Evolutionary conservation across 2,329 filamentous ascomycete species (phyloP).

Genomic region (Akanthomyces muscarius): DNA sequence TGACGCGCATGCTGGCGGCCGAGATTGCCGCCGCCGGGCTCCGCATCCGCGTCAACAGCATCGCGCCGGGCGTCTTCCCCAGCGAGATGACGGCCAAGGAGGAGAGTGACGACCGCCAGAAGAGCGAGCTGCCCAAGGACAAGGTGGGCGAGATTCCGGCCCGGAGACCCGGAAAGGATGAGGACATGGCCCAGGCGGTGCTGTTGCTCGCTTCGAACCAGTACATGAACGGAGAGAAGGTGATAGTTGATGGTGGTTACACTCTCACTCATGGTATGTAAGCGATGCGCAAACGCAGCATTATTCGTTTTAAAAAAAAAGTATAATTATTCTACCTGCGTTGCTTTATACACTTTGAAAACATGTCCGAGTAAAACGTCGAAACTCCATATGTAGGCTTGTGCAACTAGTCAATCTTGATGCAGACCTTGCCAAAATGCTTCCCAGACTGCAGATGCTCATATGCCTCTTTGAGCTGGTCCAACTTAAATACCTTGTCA

Average conservation of each 20-base stretch:
- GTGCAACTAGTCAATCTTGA: conserved; percentile 5
- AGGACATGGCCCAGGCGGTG: conserved; percentile 67
- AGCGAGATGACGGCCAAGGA: conserved; percentile 65
- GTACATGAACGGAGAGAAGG: conserved; percentile 41
- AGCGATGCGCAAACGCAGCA: not conserved
- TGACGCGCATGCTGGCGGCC: conserved; percentile 59
- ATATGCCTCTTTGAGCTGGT: conserved; percentile 34
- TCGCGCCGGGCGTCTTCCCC: conserved; percentile 67
- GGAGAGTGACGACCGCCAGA: conserved; percentile 46
- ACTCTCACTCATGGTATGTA: conserved; percentile 37
- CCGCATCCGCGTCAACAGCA: conserved; percentile 66
- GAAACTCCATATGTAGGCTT: not conserved
- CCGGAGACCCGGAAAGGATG: conserved; percentile 61
- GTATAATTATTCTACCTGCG: not conserved
- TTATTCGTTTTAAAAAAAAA: too few relatives aligned
- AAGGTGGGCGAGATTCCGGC: conserved; percentile 61
- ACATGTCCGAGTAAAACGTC: too few relatives aligned
- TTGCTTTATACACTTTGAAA: not conserved
- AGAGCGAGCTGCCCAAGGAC: conserved; percentile 55
- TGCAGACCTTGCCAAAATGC: conserved; percentile 34
- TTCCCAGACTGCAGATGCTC: conserved; percentile 25
- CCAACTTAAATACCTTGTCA: conserved; percentile 36
- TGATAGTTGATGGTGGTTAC: conserved; percentile 44
- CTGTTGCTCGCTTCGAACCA: conserved; percentile 48
- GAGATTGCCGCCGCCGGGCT: conserved; percentile 57